Percentiles rank a stretch among this genome's conserved stretches.
Conservation (phyloP, 139 green algal species). For the Volvox reticuliferus region DNA sequence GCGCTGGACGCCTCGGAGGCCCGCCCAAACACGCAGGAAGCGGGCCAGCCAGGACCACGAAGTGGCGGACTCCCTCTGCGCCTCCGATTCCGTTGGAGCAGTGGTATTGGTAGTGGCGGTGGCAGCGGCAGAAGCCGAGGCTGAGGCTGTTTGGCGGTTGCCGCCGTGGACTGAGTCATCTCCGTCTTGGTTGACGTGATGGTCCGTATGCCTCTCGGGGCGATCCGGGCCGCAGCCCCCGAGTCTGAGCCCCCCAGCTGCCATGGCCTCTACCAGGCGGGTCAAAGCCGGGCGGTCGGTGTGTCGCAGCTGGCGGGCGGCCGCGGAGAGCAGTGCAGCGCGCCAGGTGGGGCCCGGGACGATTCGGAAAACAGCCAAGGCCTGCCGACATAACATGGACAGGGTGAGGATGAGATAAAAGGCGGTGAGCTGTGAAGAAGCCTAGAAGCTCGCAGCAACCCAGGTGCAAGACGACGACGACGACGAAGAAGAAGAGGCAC, state of each 20-base stretch:
- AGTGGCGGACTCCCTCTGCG: neutral
- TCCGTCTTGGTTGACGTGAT: too few species aligned
- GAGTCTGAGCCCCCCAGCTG: neutral
- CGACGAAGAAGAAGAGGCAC: too few species aligned
- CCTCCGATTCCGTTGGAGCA: neutral
- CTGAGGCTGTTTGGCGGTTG: too few species aligned
- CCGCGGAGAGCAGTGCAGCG: slow-evolving; percentile 4
- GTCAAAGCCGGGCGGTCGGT: neutral
- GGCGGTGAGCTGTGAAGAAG: too few species aligned
- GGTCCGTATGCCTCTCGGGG: neutral
- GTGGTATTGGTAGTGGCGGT: neutral
- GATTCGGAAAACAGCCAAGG: neutral
- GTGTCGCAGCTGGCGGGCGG: neutral
- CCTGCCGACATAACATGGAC: neutral
- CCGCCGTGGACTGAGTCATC: too few species aligned
- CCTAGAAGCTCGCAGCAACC: too few species aligned
- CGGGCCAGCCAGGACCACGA: slow-evolving; percentile 11
- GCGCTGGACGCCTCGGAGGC: neutral
- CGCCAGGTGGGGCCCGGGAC: slow-evolving; percentile 17
- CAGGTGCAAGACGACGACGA: too few species aligned
- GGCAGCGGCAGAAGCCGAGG: too few species aligned
- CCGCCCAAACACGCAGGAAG: slow-evolving; percentile 8
- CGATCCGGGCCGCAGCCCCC: neutral
- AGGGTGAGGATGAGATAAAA: too few species aligned
- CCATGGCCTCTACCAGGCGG: neutral